Evolutionary conservation across 441 rosid genomes (phyloP).

Genomic region (Populus hybrid): DNA sequence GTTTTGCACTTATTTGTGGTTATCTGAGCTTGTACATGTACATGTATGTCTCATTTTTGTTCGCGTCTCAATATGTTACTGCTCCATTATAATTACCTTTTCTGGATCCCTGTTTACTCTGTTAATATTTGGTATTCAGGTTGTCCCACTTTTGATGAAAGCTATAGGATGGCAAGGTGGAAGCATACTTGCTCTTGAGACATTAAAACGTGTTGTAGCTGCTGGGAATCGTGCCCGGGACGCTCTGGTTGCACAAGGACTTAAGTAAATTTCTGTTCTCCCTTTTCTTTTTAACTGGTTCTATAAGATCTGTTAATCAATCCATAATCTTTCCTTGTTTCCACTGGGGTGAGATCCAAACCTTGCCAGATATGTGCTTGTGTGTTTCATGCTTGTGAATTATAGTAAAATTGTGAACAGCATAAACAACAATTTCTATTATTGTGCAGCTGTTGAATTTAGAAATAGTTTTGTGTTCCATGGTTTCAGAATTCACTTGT

Average conservation of each 20-base stretch:
- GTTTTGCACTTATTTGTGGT: neutral
- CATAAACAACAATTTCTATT: neutral
- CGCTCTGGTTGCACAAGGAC: slow-evolving; percentile 98
- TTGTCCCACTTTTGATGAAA: slow-evolving; percentile 99
- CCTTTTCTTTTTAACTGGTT: neutral
- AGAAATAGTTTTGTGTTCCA: neutral
- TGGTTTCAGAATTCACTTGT: neutral
- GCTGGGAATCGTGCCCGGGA: slow-evolving; percentile 99
- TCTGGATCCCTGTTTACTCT: neutral
- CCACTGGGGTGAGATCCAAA: neutral
- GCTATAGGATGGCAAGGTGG: slow-evolving; percentile 99
- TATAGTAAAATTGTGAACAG: neutral
- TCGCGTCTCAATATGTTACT: neutral
- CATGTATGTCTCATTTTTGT: neutral
- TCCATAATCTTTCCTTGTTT: slow-evolving; percentile 4
- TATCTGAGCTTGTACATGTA: neutral
- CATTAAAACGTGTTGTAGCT: slow-evolving; percentile 95
- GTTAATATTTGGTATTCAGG: slow-evolving; percentile 41
- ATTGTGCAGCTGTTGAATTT: neutral
- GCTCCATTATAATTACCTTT: neutral
- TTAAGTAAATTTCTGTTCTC: slow-evolving; percentile 47
- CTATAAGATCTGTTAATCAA: slow-evolving; percentile 7
- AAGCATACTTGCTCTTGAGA: slow-evolving; percentile 98
- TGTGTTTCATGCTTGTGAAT: neutral
- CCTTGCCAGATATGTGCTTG: neutral